Base-by-base conservation (phyloP, 805 yeast genomes). In the Candida succiphila region DNA sequence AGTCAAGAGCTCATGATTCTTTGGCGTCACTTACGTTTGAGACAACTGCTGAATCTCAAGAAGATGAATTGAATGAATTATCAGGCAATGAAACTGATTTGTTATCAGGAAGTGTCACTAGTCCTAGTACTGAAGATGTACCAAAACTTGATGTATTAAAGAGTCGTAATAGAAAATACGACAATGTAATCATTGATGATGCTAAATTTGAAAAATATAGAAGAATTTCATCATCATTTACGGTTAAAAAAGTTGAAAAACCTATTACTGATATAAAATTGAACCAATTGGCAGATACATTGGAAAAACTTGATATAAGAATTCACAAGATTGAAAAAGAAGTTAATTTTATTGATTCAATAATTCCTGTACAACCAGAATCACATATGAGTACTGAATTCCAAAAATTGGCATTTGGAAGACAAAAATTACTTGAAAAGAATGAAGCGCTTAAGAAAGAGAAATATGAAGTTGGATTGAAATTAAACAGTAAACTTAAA, bases 301-400 rank as follows among this genome's bases (percentile, higher is more conserved):
- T 45, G 16, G 42, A 44, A 12, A 36, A 43, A 13, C 24, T 53
- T 20, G 42, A 44, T 10, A 25, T 19, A 5, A 50, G 43, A 29
- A 44, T 49, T 23, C 36, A 17, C 37, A 57, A 57, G 37, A 44
- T 57, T 9, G 52, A 46, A 34, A 46, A 39, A 26, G 62, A 57
- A 37, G 38, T 56, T 7, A 41, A 41, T 14, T 56, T 54, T 30
- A 40, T 56, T 10, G 54, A 56, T 18, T 34, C 42, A 6, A 37
- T 56, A n/a, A 37, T 51, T 20, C 55, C 54, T 4, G 24, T 41
- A 13, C 40, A 38, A 30, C 37, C 41, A 17, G 31, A 41, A 21
- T 34, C 37, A 2, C 38, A 43, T 27, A 28, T 30, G 26, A 32
- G 51, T 1, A 32, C 41, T 15, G 55, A 53, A 31, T 40, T 45